Conservation (phyloP, 2,329 filamentous ascomycete genomes). For the Emmonsiellopsis sp. region DNA sequence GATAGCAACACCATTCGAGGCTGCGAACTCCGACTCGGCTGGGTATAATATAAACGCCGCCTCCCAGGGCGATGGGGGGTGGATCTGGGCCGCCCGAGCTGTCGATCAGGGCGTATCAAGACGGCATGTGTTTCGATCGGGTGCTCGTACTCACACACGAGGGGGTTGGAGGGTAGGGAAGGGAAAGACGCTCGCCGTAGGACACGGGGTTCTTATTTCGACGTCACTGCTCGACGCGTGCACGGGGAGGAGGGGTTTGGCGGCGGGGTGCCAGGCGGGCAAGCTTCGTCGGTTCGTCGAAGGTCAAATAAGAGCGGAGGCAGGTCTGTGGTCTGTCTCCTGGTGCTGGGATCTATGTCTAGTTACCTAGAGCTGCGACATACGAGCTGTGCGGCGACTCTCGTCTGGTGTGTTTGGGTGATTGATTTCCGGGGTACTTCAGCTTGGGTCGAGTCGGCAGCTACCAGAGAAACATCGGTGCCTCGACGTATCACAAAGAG, state of each 20-base stretch:
- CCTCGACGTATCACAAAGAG: too few species aligned
- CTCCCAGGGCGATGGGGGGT: background rate
- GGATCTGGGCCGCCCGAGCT: constrained; percentile 1
- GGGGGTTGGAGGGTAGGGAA: too few species aligned
- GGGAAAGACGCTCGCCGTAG: too few species aligned
- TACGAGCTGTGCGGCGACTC: background rate
- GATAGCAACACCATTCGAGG: background rate
- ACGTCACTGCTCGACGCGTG: too few species aligned
- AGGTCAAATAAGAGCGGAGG: background rate
- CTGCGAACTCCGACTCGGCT: background rate
- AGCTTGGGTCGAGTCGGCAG: too few species aligned
- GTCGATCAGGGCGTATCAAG: background rate
- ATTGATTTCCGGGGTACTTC: background rate
- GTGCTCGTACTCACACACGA: background rate
- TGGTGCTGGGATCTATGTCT: background rate
- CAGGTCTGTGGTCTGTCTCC: background rate
- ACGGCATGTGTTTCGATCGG: background rate
- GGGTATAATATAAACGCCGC: background rate
- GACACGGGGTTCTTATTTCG: too few species aligned
- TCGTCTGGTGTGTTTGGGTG: background rate
- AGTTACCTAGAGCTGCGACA: background rate
- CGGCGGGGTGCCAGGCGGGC: too few species aligned
- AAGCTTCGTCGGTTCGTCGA: background rate
- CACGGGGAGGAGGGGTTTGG: too few species aligned
- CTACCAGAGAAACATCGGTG: too few species aligned